Evolutionary conservation across 306 rosid genomes (phyloP), one percentile per base, ranked within the genome.

Genomic region (Pyrus bretschneideri): DNA sequence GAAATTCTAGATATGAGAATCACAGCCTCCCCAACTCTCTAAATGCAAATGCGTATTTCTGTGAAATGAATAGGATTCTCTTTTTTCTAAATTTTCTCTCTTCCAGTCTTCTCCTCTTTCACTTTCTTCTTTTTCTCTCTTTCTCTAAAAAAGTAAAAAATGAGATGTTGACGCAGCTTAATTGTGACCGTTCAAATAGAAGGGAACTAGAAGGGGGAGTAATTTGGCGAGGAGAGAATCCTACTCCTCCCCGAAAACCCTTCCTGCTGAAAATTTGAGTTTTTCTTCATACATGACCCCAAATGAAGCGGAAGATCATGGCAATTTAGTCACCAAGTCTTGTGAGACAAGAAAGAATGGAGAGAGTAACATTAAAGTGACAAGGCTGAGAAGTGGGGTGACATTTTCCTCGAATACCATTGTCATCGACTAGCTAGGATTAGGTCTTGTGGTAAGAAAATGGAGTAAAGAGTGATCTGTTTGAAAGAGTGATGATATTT

Each of bases 381-480:
- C 71, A 31, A 81, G 85, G 75, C 75, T 72, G 67, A 65, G 84
- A 35, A 76, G 75, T 11, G 81, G 81, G 78, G 78, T 67, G 65
- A 76, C 54, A 42, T 55, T 74, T 27, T 42, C 78, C 54, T 14
- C 54, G 76, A 62, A 71, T 30, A 51, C 30, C 15, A 64, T 55
- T 35, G 11, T 19, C 9, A 4, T 10, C 18, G 18, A 19, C 42
- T 38, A 38, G 42, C 42, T 7, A 38, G 42, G 4, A 52, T 76
- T 5, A 63, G 45, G 64, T 9, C 18, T 15, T 25, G 31, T 30
- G 4, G 35, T 46, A 79, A 8, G 51, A 60, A 17, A 23, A 65
- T 72, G 58, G 45, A 71, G 66, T 68, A 29, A 49, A 49, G 54
- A 46, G 17, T 27, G 75, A 76, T 76, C 70, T 58, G 84, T 76